Evolutionary conservation across 2,329 filamentous ascomycete species (phyloP).

Genomic region (Fusarium keratoplasticum): DNA sequence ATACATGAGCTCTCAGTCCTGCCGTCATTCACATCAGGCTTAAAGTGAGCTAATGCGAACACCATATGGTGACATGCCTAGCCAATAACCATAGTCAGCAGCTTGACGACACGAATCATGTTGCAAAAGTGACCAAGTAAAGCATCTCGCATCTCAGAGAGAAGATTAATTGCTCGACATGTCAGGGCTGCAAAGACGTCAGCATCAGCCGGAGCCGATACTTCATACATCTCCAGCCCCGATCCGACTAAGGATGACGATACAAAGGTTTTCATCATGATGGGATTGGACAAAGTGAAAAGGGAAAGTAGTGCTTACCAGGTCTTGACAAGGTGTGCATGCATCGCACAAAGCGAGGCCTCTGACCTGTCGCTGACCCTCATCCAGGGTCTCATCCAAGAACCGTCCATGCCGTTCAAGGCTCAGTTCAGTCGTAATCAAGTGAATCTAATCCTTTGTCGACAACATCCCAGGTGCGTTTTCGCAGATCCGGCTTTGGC

Average conservation of each 20-base stretch:
- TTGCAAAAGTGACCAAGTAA: background rate
- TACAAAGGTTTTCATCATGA: conserved; percentile 86
- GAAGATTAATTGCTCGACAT: conserved; percentile 67
- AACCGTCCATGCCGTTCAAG: too few relatives aligned
- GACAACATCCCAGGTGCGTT: conserved; percentile 75
- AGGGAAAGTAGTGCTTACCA: conserved; percentile 23
- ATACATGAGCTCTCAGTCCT: background rate
- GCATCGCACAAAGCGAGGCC: conserved; percentile 27
- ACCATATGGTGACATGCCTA: conserved; percentile 11
- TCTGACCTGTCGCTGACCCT: background rate
- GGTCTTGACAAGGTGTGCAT: background rate
- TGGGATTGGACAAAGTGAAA: conserved; percentile 11
- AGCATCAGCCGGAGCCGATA: conserved; percentile 44
- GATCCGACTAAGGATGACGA: conserved; percentile 98
- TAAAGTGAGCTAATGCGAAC: background rate
- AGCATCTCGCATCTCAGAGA: conserved; percentile 57
- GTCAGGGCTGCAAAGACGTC: conserved; percentile 49
- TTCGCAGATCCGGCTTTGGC: conserved; percentile 71
- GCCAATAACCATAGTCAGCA: conserved; percentile 25
- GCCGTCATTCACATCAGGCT: background rate
- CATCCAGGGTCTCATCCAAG: background rate
- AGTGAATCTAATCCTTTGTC: conserved; percentile 70
- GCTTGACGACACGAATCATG: background rate
- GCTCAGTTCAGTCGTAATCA: conserved; percentile 62
- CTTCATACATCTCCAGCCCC: conserved; percentile 48